Conservation (phyloP, 257 asterid species). For the Solanum bulbocastanum region DNA sequence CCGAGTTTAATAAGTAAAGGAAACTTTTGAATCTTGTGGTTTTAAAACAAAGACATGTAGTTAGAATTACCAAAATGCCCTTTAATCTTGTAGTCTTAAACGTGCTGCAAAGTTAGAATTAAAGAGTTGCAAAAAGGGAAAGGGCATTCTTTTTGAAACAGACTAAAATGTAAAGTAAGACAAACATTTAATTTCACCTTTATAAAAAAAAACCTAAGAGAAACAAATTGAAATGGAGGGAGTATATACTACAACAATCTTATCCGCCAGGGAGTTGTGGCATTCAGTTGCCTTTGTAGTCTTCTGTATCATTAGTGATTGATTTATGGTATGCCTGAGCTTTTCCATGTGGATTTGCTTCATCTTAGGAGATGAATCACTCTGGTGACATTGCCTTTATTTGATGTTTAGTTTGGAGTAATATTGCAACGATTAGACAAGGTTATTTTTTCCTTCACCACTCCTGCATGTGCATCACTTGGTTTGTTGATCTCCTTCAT, state of each 20-base stretch:
- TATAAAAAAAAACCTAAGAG: neutral
- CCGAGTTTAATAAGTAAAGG: neutral
- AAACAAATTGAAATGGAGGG: neutral
- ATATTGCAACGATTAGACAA: neutral
- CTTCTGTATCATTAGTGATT: neutral
- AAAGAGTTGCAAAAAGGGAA: neutral
- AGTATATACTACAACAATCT: neutral
- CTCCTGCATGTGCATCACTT: neutral
- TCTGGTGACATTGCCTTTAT: neutral
- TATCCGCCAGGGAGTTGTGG: neutral
- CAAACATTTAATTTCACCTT: neutral
- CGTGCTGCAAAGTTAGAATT: neutral
- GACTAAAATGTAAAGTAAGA: neutral
- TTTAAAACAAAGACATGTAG: neutral
- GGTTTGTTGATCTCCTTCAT: constrained; percentile 6
- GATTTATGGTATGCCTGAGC: neutral
- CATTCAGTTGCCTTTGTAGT: neutral
- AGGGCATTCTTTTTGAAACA: neutral
- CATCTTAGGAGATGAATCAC: neutral
- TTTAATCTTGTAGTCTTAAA: neutral
- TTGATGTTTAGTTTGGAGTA: neutral
- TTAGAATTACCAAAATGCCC: neutral
- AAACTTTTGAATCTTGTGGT: neutral
- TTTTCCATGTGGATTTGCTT: neutral
- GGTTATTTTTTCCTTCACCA: neutral